Evolutionary conservation across 148 eudicot species (phyloP).

Genomic region (Cornus controversa): DNA sequence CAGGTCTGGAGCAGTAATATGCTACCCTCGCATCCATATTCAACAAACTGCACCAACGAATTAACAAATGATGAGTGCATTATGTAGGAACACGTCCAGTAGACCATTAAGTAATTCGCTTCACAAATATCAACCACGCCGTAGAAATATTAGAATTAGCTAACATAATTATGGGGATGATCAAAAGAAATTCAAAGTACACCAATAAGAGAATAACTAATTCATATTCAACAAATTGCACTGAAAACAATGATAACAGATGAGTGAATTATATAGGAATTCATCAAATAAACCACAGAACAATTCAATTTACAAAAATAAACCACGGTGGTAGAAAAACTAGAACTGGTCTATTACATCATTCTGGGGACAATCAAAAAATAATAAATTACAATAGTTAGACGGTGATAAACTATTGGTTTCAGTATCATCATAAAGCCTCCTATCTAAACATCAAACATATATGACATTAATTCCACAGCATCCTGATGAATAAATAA

Average conservation of each 20-base stretch:
- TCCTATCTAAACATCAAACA: neutral
- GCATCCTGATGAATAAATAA: neutral
- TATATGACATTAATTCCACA: neutral
- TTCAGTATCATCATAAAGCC: neutral
- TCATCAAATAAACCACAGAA: neutral
- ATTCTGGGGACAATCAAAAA: neutral
- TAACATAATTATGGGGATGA: no score
- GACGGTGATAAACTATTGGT: neutral
- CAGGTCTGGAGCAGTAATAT: conserved; percentile 21
- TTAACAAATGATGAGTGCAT: neutral
- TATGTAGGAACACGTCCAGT: neutral
- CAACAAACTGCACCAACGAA: conserved; percentile 10
- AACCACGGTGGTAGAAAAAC: neutral
- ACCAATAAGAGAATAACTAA: no score
- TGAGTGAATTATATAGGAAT: conserved; percentile 2
- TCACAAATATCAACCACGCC: neutral
- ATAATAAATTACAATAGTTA: neutral
- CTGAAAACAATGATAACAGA: neutral
- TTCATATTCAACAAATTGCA: conserved; percentile 15
- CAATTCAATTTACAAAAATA: no score
- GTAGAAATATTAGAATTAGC: neutral
- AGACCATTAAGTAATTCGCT: neutral
- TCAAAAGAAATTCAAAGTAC: no score
- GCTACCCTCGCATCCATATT: conserved; percentile 13
- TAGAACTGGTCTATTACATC: neutral